Evolutionary conservation across 2,329 filamentous ascomycete genomes (phyloP).

Genomic region (Neonectria ditissima): DNA sequence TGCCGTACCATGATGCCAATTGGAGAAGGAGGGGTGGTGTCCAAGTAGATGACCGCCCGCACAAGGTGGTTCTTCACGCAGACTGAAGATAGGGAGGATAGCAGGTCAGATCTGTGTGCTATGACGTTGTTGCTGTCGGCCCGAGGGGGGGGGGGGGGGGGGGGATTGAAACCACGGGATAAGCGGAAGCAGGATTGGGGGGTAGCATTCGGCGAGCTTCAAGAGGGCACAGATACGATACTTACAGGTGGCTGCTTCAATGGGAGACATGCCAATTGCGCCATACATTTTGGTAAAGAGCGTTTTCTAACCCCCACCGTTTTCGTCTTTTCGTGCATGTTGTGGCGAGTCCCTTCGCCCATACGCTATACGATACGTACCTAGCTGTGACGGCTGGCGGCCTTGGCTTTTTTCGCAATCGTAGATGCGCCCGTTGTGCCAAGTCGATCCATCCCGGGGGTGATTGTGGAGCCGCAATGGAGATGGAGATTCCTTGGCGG

Average conservation of each 20-base stretch:
- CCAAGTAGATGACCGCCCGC: constrained; percentile 66
- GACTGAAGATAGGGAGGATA: constrained; percentile 15
- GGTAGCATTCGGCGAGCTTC: neutral
- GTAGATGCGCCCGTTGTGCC: neutral
- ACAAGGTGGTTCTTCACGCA: constrained; percentile 25
- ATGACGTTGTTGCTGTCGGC: constrained; percentile 1
- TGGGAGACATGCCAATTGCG: neutral
- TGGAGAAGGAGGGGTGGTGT: constrained; percentile 89
- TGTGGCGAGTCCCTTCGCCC: neutral
- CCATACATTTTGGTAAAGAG: neutral
- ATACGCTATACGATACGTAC: neutral
- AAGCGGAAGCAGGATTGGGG: constrained; percentile 3
- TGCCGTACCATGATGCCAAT: constrained; percentile 81
- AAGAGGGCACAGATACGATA: constrained; percentile 3
- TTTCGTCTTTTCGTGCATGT: neutral
- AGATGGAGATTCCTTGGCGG: constrained; percentile 1
- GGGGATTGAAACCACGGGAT: neutral
- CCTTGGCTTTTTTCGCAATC: neutral
- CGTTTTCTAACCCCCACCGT: neutral
- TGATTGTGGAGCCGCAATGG: neutral
- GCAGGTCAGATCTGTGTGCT: neutral
- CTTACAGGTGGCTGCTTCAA: constrained; percentile 1
- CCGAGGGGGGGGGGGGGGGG: neutral
- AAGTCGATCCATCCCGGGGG: neutral
- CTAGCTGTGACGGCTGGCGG: neutral